These are phyloP conservation scores for Euphorbia schlechtendalii DNA, from an alignment of 441 rosid species.

Conservation along the genomic window DNA sequence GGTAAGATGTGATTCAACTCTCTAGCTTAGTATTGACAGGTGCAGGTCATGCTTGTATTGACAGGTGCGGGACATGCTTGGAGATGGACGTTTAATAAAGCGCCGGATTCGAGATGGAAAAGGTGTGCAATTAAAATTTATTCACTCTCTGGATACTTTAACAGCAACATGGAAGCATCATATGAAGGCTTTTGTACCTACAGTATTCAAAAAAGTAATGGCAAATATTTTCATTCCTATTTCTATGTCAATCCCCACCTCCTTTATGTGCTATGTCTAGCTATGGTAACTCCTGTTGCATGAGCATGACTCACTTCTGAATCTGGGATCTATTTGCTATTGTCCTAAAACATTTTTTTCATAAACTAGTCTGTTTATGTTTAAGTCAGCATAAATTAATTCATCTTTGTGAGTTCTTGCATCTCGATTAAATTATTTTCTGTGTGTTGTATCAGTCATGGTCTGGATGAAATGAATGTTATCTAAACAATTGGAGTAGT, in stretches of 20 bases:
- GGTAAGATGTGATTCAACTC: conserved; percentile 20
- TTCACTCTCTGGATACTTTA: background rate
- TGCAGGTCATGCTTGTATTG: too few species aligned
- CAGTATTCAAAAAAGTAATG: background rate
- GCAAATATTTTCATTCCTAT: background rate
- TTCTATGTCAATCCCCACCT: background rate
- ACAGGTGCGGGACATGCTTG: conserved; percentile 98
- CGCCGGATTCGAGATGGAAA: conserved; percentile 86
- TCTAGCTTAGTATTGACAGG: conserved; percentile 47
- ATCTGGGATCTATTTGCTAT: background rate
- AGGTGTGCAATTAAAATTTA: conserved; percentile 38
- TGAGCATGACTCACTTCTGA: background rate
- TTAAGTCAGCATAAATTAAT: too few species aligned
- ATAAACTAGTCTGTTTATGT: too few species aligned
- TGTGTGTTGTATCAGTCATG: background rate
- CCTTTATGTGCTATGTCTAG: background rate
- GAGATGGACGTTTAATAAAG: conserved; percentile 95
- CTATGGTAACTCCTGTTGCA: background rate
- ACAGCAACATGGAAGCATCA: background rate
- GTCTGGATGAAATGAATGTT: background rate
- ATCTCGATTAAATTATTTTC: background rate
- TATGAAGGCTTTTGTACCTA: conserved; percentile 1
- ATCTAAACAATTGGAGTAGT: background rate
- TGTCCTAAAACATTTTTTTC: background rate
- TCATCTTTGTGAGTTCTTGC: conserved; percentile 4